phyloP scores from a whole-genome alignment of 148 eudicot genomes.

The Drosera capensis region DNA sequence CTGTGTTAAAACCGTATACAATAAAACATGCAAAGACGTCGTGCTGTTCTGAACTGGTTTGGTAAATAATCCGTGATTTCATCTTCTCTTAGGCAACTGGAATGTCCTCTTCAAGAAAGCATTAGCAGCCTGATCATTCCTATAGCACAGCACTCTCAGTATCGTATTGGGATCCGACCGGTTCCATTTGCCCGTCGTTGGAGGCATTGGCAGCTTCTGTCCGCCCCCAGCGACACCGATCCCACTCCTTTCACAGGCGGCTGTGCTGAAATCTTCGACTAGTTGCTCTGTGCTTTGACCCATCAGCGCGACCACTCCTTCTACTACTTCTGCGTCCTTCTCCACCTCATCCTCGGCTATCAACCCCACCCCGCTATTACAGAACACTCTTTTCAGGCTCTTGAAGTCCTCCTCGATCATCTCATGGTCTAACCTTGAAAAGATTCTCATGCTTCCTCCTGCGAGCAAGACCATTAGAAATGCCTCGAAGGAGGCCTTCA shows the following conservation, averaged over 20 bases:
- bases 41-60: too few relatives aligned
- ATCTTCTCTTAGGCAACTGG: constrained; percentile 71
- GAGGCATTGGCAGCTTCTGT: constrained; percentile 65
- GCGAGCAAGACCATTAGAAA: constrained; percentile 74
- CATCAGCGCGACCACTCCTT: constrained; percentile 74
- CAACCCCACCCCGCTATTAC: constrained; percentile 44
- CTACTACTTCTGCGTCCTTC: constrained; percentile 56
- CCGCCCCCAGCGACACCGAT: constrained; percentile 40
- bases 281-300: constrained; percentile 67
- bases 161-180: constrained; percentile 79
- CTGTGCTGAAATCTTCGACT: constrained; percentile 56
- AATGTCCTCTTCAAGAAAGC: constrained; percentile 69
- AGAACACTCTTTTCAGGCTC: constrained; percentile 46
- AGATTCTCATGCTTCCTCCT: constrained; percentile 57
- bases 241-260: constrained; percentile 61
- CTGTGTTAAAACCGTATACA: too few relatives aligned
- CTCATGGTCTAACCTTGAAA: constrained; percentile 31
- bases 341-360: constrained; percentile 59
- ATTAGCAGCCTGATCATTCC: constrained; percentile 60
- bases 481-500: constrained; percentile 81
- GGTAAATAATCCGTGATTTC: too few relatives aligned
- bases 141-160: constrained; percentile 66
- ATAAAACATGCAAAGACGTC: too few relatives aligned
- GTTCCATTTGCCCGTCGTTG: constrained; percentile 74
- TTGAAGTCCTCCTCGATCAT: constrained; percentile 69